A percentile compares a stretch with the other conserved stretches of the same genome.
These are phyloP conservation scores for Saitozyma sp. DNA, from an alignment of 768 basidiomycete species.

Conservation along the genomic window DNA sequence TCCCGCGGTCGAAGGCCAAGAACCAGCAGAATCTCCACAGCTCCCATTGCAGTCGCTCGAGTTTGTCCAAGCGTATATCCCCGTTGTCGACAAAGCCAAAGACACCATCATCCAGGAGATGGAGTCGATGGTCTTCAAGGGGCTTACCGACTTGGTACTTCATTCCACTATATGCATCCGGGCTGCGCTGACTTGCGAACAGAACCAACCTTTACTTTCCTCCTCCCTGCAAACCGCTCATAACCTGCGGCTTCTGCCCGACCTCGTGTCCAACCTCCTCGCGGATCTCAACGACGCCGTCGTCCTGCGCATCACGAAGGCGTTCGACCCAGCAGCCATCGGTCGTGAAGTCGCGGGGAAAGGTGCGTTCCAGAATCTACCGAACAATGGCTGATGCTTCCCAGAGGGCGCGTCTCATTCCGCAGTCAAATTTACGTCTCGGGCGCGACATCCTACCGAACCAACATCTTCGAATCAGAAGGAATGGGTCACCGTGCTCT, in stretches of 20 bases:
- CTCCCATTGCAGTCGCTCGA: conserved; percentile 72
- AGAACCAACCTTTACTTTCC: conserved; percentile 89
- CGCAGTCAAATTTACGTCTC: conserved; percentile 31
- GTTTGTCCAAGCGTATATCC: conserved; percentile 68
- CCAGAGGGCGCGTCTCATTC: conserved; percentile 13
- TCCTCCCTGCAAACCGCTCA: conserved; percentile 94
- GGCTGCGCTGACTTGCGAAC: neutral
- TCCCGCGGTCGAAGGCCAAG: conserved; percentile 8
- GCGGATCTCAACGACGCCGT: conserved; percentile 78
- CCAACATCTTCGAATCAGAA: conserved; percentile 84
- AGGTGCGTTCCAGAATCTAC: conserved; percentile 57
- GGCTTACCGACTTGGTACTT: conserved; percentile 72
- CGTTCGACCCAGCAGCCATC: conserved; percentile 84
- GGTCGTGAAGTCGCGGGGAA: conserved; percentile 80
- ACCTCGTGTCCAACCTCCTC: conserved; percentile 75
- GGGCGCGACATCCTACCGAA: conserved; percentile 60
- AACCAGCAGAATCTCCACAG: conserved; percentile 24
- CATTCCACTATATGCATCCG: neutral
- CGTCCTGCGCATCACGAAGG: conserved; percentile 71
- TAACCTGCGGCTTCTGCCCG: conserved; percentile 81
- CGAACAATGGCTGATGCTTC: conserved; percentile 2
- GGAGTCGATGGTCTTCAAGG: conserved; percentile 83
- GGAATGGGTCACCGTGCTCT: conserved; percentile 79
- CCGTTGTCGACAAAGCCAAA: conserved; percentile 71
- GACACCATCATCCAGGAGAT: conserved; percentile 75